Evolutionary conservation across 352 stramenopile genomes (phyloP).

Genomic region (Lagenidium sp.): DNA sequence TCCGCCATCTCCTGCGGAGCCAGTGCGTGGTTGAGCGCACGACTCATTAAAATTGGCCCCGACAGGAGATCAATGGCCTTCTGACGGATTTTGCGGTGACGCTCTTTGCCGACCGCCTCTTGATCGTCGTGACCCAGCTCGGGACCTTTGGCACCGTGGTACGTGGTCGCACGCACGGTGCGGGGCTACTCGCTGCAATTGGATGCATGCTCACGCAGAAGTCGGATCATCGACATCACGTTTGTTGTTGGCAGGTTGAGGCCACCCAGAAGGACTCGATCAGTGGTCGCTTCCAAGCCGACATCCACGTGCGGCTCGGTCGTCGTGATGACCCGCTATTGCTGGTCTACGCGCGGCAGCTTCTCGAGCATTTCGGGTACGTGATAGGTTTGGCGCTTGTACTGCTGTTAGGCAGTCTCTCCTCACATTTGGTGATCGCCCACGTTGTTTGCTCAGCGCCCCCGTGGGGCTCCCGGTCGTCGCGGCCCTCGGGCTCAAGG

Average conservation of each 20-base stretch:
- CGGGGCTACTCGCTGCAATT: background rate
- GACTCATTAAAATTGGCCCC: no score
- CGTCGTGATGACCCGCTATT: conserved; percentile 73
- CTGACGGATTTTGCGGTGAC: conserved; percentile 63
- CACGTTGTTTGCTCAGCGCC: conserved; percentile 31
- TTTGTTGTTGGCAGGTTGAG: conserved; percentile 37
- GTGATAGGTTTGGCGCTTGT: no score
- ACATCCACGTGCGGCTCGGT: conserved; percentile 70
- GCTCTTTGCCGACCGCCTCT: conserved; percentile 74
- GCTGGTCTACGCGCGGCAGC: conserved; percentile 74
- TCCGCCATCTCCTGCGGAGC: no score
- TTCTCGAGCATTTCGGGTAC: conserved; percentile 82
- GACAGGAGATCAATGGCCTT: conserved; percentile 65
- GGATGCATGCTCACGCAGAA: no score
- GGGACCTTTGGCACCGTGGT: conserved; percentile 78
- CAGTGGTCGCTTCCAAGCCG: conserved; percentile 64
- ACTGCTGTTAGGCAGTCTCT: conserved; percentile 1
- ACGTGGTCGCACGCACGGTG: background rate
- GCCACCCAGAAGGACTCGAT: conserved; percentile 67
- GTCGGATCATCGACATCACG: background rate
- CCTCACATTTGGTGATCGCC: no score
- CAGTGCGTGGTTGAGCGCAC: no score
- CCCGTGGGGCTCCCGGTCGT: conserved; percentile 58
- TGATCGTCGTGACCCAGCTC: conserved; percentile 75
- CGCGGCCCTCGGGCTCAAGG: conserved; percentile 66